These are phyloP conservation scores for Boletellus sp. DNA, from an alignment of 768 basidiomycete genomes.

Conservation along the genomic window DNA sequence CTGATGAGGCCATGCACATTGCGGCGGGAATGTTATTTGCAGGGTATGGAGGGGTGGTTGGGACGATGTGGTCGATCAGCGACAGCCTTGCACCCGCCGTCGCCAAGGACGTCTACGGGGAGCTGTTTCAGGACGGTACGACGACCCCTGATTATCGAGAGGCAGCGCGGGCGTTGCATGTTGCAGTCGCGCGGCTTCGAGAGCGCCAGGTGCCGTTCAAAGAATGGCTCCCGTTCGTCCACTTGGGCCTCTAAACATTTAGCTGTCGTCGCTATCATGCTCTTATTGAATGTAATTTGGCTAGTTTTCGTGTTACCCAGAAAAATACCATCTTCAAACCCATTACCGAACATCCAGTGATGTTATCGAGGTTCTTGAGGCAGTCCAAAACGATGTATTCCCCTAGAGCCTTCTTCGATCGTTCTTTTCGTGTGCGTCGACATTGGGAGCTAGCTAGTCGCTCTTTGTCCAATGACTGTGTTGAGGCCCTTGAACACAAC, in stretches of 20 bases:
- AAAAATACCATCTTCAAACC: no score
- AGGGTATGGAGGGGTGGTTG: conserved; percentile 34
- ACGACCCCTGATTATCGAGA: background rate
- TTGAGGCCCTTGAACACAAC: no score
- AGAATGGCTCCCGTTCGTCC: background rate
- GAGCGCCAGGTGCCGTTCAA: background rate
- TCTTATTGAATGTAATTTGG: no score
- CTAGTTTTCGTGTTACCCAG: no score
- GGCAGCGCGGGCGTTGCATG: conserved; percentile 3
- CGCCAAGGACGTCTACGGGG: conserved; percentile 31
- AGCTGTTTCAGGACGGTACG: background rate
- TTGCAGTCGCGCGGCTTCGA: background rate
- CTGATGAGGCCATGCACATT: conserved; percentile 40
- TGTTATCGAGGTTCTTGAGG: no score
- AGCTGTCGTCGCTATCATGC: no score
- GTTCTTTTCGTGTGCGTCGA: no score
- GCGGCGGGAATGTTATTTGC: conserved; percentile 39
- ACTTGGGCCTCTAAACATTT: background rate
- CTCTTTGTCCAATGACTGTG: no score
- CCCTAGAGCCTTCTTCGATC: no score
- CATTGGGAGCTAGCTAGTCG: no score
- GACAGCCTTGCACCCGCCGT: conserved; percentile 36
- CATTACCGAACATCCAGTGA: no score
- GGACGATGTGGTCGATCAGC: conserved; percentile 42
- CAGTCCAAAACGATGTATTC: no score